A percentile compares a stretch with the other conserved stretches of the same genome.
Conservation (phyloP, 495 filamentous ascomycete species). For the Penicillium flavigenum region DNA sequence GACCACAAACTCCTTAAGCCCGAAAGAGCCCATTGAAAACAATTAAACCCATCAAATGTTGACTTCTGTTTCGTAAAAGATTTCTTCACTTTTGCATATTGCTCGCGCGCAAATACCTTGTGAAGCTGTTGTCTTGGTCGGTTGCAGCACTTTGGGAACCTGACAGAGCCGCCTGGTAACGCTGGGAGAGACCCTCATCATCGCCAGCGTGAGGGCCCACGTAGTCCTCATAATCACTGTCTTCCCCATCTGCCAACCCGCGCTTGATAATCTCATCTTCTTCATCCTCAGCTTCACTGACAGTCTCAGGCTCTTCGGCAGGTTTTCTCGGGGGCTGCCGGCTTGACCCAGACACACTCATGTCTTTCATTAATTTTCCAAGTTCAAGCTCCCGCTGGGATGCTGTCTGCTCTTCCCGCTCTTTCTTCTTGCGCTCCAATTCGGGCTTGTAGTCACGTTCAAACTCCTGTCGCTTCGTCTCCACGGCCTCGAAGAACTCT, state of each 20-base stretch:
- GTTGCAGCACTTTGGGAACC: slow-evolving; percentile 31
- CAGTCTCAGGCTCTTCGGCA: slow-evolving; percentile 42
- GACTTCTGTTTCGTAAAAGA: neutral
- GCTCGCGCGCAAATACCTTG: slow-evolving; percentile 45
- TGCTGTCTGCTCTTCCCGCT: slow-evolving; percentile 71
- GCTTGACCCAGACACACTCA: slow-evolving; percentile 66
- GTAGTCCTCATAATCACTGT: slow-evolving; percentile 37
- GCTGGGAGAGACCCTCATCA: slow-evolving; percentile 43
- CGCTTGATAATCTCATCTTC: slow-evolving; percentile 38
- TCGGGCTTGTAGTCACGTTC: slow-evolving; percentile 89
- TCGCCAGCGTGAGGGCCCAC: slow-evolving; percentile 34
- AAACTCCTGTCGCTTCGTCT: slow-evolving; percentile 85
- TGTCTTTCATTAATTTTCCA: slow-evolving; percentile 90
- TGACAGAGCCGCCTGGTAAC: slow-evolving; percentile 47
- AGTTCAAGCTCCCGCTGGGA: slow-evolving; percentile 74
- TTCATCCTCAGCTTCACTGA: slow-evolving; percentile 53
- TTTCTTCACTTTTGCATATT: slow-evolving; percentile 34
- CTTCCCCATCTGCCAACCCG: slow-evolving; percentile 34
- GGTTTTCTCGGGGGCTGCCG: slow-evolving; percentile 27
- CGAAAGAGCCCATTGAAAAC: neutral
- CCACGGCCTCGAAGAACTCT: slow-evolving; percentile 87
- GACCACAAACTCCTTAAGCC: slow-evolving; percentile 11
- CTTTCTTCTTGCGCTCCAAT: slow-evolving; percentile 72
- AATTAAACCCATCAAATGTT: slow-evolving; percentile 7
- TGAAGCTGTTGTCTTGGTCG: slow-evolving; percentile 49